Conservation (phyloP, 345 rosid species). For the Pelargonium nanum region DNA sequence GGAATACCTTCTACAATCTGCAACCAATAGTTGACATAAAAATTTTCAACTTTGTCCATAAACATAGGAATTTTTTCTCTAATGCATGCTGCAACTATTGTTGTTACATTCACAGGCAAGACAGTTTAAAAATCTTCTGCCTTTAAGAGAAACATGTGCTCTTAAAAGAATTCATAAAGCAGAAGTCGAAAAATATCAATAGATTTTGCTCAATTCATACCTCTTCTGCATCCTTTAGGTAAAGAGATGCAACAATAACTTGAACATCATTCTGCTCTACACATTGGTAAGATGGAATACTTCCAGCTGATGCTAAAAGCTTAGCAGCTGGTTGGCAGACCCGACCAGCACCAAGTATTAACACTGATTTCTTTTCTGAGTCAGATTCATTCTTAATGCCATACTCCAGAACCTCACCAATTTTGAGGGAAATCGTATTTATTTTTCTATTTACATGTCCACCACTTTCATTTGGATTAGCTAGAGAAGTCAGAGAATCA, state of each 20-base stretch:
- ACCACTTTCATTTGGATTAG: constrained; percentile 43
- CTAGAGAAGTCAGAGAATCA: constrained; percentile 71
- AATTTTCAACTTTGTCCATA: background rate
- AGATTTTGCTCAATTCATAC: constrained; percentile 22
- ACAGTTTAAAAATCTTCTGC: background rate
- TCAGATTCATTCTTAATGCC: constrained; percentile 22
- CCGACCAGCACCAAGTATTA: constrained; percentile 89
- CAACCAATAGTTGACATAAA: background rate
- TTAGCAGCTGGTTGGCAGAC: constrained; percentile 85
- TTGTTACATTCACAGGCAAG: background rate
- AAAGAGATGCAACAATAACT: constrained; percentile 78
- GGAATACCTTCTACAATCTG: constrained; percentile 73
- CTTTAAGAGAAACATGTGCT: no score
- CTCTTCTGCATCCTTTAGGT: constrained; percentile 89
- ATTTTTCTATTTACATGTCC: constrained; percentile 16
- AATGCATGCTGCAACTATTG: background rate
- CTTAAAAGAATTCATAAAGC: background rate
- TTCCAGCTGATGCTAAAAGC: constrained; percentile 56
- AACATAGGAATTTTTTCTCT: background rate
- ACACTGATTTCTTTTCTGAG: constrained; percentile 34
- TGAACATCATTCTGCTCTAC: constrained; percentile 40
- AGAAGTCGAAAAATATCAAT: no score
- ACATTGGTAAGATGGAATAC: constrained; percentile 25
- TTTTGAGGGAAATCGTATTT: constrained; percentile 35
- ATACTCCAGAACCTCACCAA: constrained; percentile 45